These are phyloP conservation scores for Colletotrichum sp. DNA, from an alignment of 2,329 filamentous ascomycete species.

Conservation along the genomic window DNA sequence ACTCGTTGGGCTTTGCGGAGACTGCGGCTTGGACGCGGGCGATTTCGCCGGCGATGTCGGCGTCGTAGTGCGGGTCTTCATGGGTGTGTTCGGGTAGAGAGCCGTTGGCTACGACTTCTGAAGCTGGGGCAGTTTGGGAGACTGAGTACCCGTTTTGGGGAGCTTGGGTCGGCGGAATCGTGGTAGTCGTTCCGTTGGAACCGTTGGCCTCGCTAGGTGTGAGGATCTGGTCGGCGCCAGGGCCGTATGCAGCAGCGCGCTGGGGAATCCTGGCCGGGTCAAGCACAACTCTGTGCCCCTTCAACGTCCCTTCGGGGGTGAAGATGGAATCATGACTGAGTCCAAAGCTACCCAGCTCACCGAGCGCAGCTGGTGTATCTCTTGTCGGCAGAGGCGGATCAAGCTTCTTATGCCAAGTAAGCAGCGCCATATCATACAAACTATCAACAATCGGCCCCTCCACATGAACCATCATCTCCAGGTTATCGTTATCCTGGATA, in stretches of 20 bases:
- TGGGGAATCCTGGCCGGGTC: not conserved
- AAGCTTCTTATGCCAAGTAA: constrained; percentile 72
- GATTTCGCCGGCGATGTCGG: not conserved
- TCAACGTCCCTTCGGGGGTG: not conserved
- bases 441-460: constrained; percentile 80
- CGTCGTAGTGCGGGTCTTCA: not conserved
- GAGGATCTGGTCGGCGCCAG: not conserved
- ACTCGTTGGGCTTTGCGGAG: constrained; percentile 54
- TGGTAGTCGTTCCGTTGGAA: not conserved
- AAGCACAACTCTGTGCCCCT: not conserved
- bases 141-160: not conserved
- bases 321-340: not conserved
- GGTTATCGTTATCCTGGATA: constrained; percentile 78
- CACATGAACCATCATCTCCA: constrained; percentile 81
- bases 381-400: constrained; percentile 64
- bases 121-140: no score
- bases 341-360: constrained; percentile 19
- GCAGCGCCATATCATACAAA: constrained; percentile 75
- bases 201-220: not conserved
- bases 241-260: not conserved
- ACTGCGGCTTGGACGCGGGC: constrained; percentile 63
- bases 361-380: constrained; percentile 48
- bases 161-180: not conserved
- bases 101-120: not conserved
- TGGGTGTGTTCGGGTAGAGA: not conserved